Conservation (phyloP, 2,329 filamentous ascomycete species). For the Davidsoniella virescens region DNA sequence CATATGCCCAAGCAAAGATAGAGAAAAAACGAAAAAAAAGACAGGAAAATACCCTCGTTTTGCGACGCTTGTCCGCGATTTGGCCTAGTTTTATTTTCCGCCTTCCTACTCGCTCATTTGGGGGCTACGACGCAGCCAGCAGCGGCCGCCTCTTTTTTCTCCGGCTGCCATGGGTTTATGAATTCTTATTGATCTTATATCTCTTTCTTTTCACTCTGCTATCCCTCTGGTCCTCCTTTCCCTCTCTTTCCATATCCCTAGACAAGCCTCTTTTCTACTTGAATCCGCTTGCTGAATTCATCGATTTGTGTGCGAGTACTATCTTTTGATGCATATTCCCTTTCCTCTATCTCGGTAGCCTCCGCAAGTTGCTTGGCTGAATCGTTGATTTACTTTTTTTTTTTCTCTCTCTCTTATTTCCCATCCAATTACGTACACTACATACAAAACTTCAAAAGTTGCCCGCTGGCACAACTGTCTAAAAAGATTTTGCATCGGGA, state of each 20-base stretch:
- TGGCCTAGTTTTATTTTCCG: slow-evolving; percentile 1
- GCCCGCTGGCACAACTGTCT: no score
- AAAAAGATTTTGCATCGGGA: no score
- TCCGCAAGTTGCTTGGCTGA: no score
- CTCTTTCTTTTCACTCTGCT: slow-evolving; percentile 1
- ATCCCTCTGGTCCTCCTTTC: neutral
- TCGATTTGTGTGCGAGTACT: neutral
- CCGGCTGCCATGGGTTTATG: neutral
- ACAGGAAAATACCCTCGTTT: neutral
- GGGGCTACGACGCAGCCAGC: slow-evolving; percentile 1
- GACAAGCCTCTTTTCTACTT: neutral
- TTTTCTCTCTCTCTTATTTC: neutral
- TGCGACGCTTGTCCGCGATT: slow-evolving; percentile 5
- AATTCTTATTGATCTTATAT: slow-evolving; percentile 1
- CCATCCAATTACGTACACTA: no score
- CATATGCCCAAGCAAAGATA: neutral
- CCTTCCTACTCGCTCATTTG: slow-evolving; percentile 3
- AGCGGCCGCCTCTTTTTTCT: slow-evolving; percentile 1
- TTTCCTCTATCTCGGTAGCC: neutral
- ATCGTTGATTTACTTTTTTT: neutral
- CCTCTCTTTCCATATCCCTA: neutral
- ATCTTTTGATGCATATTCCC: neutral
- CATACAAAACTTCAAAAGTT: no score
- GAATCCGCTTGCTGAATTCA: neutral
- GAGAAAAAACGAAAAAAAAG: no score